Conservation (phyloP, 2,329 filamentous ascomycete species). For the Tolypocladium album region DNA sequence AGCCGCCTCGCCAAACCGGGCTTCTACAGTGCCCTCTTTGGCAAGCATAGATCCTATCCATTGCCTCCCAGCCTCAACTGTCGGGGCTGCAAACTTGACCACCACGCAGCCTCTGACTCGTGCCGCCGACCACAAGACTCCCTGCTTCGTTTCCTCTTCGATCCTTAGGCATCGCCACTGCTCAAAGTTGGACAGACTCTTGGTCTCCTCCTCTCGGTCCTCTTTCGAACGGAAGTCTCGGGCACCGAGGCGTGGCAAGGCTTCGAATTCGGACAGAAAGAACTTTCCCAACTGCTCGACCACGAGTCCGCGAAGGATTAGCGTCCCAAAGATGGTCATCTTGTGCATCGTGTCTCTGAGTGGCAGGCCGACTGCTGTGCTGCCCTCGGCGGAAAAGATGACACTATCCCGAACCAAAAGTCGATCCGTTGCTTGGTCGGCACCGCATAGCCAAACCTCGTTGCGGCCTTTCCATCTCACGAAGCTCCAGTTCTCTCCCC, state of each 20-base stretch:
- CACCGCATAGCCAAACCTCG: conserved; percentile 58
- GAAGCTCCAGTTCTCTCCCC: conserved; percentile 84
- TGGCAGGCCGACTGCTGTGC: conserved; percentile 24
- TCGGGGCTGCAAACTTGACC: conserved; percentile 79
- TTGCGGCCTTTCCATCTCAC: conserved; percentile 72
- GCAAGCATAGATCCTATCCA: conserved; percentile 72
- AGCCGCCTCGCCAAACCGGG: conserved; percentile 69
- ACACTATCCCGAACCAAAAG: conserved; percentile 81
- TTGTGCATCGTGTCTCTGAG: conserved; percentile 58
- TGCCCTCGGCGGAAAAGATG: conserved; percentile 51
- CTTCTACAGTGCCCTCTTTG: conserved; percentile 60
- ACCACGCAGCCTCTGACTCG: conserved; percentile 73
- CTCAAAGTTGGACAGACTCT: conserved; percentile 29
- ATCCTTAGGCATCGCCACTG: conserved; percentile 46
- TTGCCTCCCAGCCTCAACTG: conserved; percentile 67
- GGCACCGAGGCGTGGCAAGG: conserved; percentile 70
- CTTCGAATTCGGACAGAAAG: conserved; percentile 69
- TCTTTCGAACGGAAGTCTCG: conserved; percentile 60
- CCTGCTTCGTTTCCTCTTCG: conserved; percentile 43
- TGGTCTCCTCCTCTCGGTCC: conserved; percentile 27
- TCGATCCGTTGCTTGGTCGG: conserved; percentile 28
- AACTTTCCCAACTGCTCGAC: conserved; percentile 58
- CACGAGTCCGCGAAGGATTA: conserved; percentile 68
- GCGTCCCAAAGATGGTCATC: conserved; percentile 69
- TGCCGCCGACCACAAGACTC: conserved; percentile 73